phyloP scores from a whole-genome alignment of 2,329 filamentous ascomycete genomes.

The Xylogone sp. region DNA sequence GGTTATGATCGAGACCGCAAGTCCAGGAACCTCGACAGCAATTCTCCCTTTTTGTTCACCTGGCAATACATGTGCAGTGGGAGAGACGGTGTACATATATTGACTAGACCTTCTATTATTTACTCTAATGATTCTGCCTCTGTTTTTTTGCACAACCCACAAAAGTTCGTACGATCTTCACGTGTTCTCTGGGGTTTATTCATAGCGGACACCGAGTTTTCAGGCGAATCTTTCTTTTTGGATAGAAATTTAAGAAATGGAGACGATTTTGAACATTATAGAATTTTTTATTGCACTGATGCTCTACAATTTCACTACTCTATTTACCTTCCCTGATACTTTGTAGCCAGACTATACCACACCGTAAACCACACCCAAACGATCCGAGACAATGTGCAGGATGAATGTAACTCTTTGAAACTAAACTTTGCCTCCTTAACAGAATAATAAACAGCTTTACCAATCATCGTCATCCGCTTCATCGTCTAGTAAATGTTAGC shows the following conservation, averaged over 20 bases:
- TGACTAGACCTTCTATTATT: constrained; percentile 17
- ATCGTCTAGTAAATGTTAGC: constrained; percentile 55
- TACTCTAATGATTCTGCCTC: constrained; percentile 9
- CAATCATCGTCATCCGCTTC: constrained; percentile 76
- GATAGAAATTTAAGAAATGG: not conserved
- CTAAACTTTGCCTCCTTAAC: no score
- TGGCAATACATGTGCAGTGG: constrained; percentile 26
- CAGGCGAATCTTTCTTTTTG: not conserved
- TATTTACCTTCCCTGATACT: not conserved
- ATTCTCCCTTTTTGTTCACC: constrained; percentile 24
- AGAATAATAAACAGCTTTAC: constrained; percentile 31
- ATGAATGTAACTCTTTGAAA: no score
- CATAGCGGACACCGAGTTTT: not conserved
- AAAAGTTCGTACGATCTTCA: not conserved
- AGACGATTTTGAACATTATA: not conserved
- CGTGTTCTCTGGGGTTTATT: not conserved
- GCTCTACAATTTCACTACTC: not conserved
- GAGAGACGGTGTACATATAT: constrained; percentile 47
- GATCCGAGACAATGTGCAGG: no score
- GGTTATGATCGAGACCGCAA: constrained; percentile 19
- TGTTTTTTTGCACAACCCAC: not conserved
- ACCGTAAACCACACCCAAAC: no score
- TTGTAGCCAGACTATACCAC: no score
- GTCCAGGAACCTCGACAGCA: constrained; percentile 31
- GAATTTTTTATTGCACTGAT: not conserved